These are phyloP conservation scores for Aspergillus aculeatus DNA, from an alignment of 2,329 filamentous ascomycete genomes.

Conservation along the genomic window DNA sequence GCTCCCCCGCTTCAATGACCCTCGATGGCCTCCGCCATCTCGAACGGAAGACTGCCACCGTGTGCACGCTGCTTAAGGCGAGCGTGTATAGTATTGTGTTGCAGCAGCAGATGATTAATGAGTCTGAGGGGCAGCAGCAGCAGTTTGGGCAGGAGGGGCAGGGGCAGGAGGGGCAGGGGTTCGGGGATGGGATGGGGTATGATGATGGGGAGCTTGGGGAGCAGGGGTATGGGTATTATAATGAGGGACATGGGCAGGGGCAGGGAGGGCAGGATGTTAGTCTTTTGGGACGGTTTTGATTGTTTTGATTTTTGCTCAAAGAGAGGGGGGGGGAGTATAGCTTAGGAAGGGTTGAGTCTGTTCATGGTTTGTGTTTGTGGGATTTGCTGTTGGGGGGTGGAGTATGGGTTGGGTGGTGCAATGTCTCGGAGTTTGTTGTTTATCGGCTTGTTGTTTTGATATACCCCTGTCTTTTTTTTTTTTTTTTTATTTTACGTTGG, in stretches of 20 bases:
- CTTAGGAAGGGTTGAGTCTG: too few relatives aligned
- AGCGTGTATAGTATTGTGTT: slow-evolving; percentile 98
- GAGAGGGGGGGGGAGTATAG: too few relatives aligned
- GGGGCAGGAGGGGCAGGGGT: slow-evolving; percentile 22
- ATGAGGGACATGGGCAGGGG: slow-evolving; percentile 19
- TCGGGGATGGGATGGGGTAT: slow-evolving; percentile 11
- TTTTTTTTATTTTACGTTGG: too few relatives aligned
- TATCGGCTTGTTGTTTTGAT: too few relatives aligned
- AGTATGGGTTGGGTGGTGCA: too few relatives aligned
- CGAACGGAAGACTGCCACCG: slow-evolving; percentile 90
- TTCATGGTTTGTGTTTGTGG: too few relatives aligned
- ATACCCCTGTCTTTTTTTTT: too few relatives aligned
- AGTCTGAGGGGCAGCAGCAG: slow-evolving; percentile 37
- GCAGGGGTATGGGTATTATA: slow-evolving; percentile 19
- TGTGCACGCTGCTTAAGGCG: slow-evolving; percentile 94
- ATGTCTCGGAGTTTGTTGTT: too few relatives aligned
- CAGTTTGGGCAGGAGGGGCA: slow-evolving; percentile 24
- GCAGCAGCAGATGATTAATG: slow-evolving; percentile 90
- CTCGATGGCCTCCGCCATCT: slow-evolving; percentile 77
- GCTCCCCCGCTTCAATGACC: slow-evolving; percentile 71
- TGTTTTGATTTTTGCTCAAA: too few relatives aligned
- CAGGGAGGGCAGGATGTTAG: background rate
- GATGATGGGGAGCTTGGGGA: slow-evolving; percentile 23
- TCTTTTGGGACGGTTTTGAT: background rate
- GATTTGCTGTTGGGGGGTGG: too few relatives aligned